These are phyloP conservation scores for Picea glauca DNA, from an alignment of 75 land plant genomes.

Conservation along the genomic window DNA sequence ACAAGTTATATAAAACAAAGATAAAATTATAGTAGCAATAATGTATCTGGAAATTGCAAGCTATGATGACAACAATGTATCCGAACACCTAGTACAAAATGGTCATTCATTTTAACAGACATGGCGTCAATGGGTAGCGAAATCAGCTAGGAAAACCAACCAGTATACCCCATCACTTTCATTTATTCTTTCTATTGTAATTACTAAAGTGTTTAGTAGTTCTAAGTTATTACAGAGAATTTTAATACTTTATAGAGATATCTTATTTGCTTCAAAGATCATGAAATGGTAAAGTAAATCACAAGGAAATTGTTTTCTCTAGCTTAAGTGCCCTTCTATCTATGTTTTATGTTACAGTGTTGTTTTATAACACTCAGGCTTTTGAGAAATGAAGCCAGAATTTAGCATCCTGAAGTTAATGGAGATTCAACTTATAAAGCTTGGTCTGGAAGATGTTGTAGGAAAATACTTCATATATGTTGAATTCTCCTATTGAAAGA, in stretches of 20 bases:
- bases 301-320: slow-evolving; percentile 2
- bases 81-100: no score
- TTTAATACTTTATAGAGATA: not conserved
- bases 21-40: no score
- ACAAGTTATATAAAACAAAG: no score
- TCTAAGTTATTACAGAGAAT: not conserved
- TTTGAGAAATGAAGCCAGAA: not conserved
- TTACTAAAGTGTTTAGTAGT: not conserved
- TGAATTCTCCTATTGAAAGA: not conserved
- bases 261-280: not conserved
- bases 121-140: not conserved
- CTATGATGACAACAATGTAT: no score
- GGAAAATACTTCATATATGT: not conserved
- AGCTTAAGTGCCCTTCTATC: not conserved
- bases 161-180: not conserved
- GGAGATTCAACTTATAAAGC: not conserved
- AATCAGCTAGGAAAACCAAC: not conserved
- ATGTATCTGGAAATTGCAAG: no score
- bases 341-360: not conserved
- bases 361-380: not conserved
- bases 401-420: not conserved
- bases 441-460: not conserved
- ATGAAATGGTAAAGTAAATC: no score
- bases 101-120: no score
- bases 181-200: not conserved